phyloP scores from a whole-genome alignment of 2,329 filamentous ascomycete species.

The Trichoderma pleuroti region DNA sequence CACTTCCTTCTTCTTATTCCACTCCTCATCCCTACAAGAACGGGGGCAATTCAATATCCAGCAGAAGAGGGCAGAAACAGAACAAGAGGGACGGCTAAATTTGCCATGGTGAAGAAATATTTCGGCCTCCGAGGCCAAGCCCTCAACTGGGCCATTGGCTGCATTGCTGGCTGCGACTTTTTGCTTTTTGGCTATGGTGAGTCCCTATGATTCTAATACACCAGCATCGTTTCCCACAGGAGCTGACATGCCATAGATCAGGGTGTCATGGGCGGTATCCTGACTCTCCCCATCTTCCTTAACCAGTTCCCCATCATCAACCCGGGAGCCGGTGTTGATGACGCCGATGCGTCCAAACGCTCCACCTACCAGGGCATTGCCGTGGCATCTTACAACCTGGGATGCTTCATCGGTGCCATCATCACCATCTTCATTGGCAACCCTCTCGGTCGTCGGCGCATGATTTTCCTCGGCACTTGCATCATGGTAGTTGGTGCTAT shows the following conservation, averaged over 20 bases:
- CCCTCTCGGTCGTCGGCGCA: conserved; percentile 55
- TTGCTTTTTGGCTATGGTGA: conserved; percentile 57
- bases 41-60: not conserved
- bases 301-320: conserved; percentile 53
- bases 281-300: conserved; percentile 63
- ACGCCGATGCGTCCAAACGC: conserved; percentile 37
- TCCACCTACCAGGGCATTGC: conserved; percentile 53
- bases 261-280: conserved; percentile 71
- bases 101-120: conserved; percentile 41
- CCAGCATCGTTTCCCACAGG: not conserved
- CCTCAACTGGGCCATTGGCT: conserved; percentile 66
- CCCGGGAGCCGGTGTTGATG: conserved; percentile 38
- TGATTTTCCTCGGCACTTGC: conserved; percentile 56
- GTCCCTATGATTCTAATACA: not conserved
- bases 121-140: conserved; percentile 63
- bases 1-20: not conserved
- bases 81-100: not conserved
- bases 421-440: conserved; percentile 65
- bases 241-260: conserved; percentile 53
- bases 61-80: not conserved
- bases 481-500: conserved; percentile 57
- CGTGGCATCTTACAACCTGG: conserved; percentile 56
- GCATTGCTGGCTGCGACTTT: conserved; percentile 72
- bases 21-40: not conserved
- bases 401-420: conserved; percentile 61